Evolutionary conservation across 2,329 filamentous ascomycete species (phyloP).

Genomic region (Uncinocarpus reesii): DNA sequence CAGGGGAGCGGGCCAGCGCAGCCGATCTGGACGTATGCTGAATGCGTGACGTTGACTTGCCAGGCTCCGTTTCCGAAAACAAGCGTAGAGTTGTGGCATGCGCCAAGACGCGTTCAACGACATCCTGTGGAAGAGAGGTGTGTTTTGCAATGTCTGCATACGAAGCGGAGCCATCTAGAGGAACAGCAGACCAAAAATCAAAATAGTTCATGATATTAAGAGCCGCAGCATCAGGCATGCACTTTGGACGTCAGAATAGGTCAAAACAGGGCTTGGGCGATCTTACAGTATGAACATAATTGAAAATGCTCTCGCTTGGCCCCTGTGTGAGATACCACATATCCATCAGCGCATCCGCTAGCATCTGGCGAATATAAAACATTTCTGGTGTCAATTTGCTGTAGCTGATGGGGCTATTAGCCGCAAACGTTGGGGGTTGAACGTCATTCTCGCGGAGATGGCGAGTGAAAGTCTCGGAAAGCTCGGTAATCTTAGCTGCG

Average conservation of each 20-base stretch:
- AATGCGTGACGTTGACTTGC: conserved; percentile 6
- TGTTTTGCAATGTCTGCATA: conserved; percentile 34
- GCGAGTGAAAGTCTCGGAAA: conserved; percentile 9
- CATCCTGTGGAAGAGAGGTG: conserved; percentile 32
- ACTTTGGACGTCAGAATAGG: conserved; percentile 22
- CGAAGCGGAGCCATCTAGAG: conserved; percentile 39
- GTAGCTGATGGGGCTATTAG: conserved; percentile 38
- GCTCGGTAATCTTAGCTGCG: conserved; percentile 12
- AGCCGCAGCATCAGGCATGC: conserved; percentile 36
- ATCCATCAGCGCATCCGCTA: conserved; percentile 40
- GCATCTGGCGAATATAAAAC: conserved; percentile 37
- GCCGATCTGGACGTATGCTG: conserved; percentile 13
- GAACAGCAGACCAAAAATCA: conserved; percentile 45
- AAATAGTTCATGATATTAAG: conserved; percentile 43
- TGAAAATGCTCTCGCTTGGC: conserved; percentile 42
- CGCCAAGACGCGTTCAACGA: conserved; percentile 32
- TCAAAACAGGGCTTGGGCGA: neutral
- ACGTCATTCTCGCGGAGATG: conserved; percentile 32
- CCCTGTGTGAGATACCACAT: conserved; percentile 41
- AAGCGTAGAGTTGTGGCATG: conserved; percentile 34
- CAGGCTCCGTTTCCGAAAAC: conserved; percentile 19
- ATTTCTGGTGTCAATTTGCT: conserved; percentile 34
- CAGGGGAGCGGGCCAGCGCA: conserved; percentile 9
- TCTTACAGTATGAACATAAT: conserved; percentile 12
- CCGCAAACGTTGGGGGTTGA: conserved; percentile 35